Base-by-base conservation (phyloP, 352 stramenopile genomes). In the Poterioochromonas sp. region DNA sequence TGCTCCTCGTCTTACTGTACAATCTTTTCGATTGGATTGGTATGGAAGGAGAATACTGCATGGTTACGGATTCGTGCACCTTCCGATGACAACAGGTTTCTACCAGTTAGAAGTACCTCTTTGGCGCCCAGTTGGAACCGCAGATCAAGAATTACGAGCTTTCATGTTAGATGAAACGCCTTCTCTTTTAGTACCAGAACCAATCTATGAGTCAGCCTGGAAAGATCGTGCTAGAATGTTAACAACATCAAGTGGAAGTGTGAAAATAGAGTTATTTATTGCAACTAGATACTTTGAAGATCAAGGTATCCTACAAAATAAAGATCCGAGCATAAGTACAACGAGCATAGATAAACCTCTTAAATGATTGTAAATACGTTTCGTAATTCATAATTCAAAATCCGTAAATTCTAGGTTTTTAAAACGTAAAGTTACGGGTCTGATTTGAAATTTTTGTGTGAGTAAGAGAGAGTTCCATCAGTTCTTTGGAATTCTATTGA, bases 151-250 rank as follows among this genome's bases (percentile, higher is more conserved):
- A 68, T 60, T 87, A 11, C 54, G 81, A 37, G 80, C 79, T 12
- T 85, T 85, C 76, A 86, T 88, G 54, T 77, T 87, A 12, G 83
- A 82, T 37, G 82, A 83, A 51, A 82, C 80, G 29, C 49, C 83
- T 0, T 82, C 80, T 68, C 78, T 87, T 29, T 76, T 81, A 26
- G 78, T 84, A 41, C 83, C 85, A 41, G 80, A 78, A 43, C 49
- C 85, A 0, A 83, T 87, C 39, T 87, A 86, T 79, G 81, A 79
- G 44, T 85, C 85, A 68, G 82, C 84, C 12, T 88, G 83, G 84
- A 83, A 88, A 73, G 81, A 82, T 58, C 68, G 84, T 63, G 83
- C 78, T 70, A 71, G 82, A 62, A 68, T 88, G 32, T 62, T 82
- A 29, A 88, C 84, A 29, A 69, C 83, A n/a, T 54, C 78, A 32